Evolutionary conservation across 2,329 filamentous ascomycete genomes (phyloP).

Genomic region (Fusarium papillatum): DNA sequence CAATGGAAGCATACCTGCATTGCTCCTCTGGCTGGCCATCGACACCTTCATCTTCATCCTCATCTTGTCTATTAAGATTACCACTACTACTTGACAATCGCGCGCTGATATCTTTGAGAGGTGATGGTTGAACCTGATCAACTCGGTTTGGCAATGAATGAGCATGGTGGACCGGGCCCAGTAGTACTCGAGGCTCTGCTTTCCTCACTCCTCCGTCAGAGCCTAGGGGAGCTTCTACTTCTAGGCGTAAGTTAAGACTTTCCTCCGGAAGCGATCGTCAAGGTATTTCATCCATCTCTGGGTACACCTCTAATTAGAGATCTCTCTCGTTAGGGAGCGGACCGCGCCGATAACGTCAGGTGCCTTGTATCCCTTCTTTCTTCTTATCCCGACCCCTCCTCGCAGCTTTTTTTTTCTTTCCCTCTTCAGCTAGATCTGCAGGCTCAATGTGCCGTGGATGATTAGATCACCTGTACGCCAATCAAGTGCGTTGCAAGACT

Average conservation of each 20-base stretch:
- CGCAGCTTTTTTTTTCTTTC: no score
- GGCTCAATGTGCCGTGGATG: no score
- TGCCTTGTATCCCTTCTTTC: not conserved
- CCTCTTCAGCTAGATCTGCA: no score
- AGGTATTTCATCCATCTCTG: not conserved
- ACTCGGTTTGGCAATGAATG: constrained; percentile 2
- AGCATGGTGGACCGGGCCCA: not conserved
- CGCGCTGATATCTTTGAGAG: not conserved
- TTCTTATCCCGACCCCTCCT: no score
- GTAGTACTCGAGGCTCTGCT: not conserved
- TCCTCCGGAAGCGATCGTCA: not conserved
- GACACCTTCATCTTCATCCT: no score
- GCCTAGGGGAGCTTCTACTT: not conserved
- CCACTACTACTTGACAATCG: no score
- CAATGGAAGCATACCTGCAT: no score
- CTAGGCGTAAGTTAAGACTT: not conserved
- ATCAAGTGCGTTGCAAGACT: no score
- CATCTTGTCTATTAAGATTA: no score
- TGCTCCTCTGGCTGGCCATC: no score
- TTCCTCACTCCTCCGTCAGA: not conserved
- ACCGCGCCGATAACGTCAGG: not conserved
- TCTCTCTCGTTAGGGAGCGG: not conserved
- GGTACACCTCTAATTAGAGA: not conserved
- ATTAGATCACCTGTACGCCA: no score
- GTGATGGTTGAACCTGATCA: not conserved